Evolutionary conservation across 1,284 basidiomycete genomes (phyloP).

Genomic region (Volvariella volvacea): DNA sequence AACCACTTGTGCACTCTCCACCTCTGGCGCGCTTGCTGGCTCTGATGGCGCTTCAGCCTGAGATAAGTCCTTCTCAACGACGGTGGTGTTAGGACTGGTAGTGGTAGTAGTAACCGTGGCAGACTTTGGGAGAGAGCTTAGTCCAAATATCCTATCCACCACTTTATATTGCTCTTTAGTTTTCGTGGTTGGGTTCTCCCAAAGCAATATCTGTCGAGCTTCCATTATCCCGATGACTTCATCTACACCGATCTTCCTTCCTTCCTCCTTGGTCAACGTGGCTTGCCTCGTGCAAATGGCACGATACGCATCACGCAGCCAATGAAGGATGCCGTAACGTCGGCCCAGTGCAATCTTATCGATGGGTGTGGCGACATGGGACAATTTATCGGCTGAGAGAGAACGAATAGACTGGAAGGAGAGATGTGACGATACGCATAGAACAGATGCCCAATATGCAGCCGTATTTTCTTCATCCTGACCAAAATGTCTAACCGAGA

Average conservation of each 20-base stretch:
- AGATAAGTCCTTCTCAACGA: no score
- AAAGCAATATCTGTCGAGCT: no score
- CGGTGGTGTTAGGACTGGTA: no score
- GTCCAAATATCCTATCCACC: no score
- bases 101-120: no score
- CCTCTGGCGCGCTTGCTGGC: no score
- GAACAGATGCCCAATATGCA: conserved; percentile 32
- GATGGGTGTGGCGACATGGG: conserved; percentile 18
- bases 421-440: conserved; percentile 26
- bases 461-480: conserved; percentile 21
- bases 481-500: conserved; percentile 19
- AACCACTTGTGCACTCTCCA: no score
- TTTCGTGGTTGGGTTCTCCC: no score
- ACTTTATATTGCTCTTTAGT: no score
- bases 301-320: conserved; percentile 28
- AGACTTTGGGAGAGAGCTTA: no score
- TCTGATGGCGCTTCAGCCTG: no score
- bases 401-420: conserved; percentile 24
- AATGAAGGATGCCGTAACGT: conserved; percentile 21
- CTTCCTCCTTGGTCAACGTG: conserved; percentile 23
- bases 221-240: no score
- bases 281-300: conserved; percentile 22
- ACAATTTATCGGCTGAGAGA: conserved; percentile 26
- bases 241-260: conserved; percentile 17
- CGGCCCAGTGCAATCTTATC: conserved; percentile 28